These are phyloP conservation scores for Tetragonia tetragonoides DNA, from an alignment of 148 eudicot genomes.

Conservation along the genomic window DNA sequence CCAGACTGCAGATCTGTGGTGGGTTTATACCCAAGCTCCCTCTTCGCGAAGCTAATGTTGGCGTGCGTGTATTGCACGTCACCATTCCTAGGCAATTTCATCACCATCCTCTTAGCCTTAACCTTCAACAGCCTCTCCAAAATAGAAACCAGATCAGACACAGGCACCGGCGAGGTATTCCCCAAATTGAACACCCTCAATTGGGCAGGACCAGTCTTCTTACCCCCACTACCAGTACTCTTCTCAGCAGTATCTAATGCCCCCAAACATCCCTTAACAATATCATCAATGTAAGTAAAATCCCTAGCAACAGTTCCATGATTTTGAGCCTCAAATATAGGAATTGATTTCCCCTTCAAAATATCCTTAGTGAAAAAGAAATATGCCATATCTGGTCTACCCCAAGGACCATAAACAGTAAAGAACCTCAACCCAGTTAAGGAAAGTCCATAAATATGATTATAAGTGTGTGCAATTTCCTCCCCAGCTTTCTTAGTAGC, in stretches of 20 bases:
- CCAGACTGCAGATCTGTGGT: conserved; percentile 70
- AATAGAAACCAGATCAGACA: conserved; percentile 71
- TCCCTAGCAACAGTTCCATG: conserved; percentile 81
- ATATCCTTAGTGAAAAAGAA: conserved; percentile 79
- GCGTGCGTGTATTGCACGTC: conserved; percentile 81
- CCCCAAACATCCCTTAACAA: conserved; percentile 81
- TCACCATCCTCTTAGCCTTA: conserved; percentile 62
- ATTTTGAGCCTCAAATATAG: conserved; percentile 63
- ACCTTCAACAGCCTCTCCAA: conserved; percentile 69
- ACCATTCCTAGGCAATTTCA: conserved; percentile 77
- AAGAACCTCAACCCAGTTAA: conserved; percentile 72
- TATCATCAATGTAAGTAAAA: conserved; percentile 82
- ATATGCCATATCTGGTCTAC: conserved; percentile 88
- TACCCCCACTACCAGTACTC: conserved; percentile 87
- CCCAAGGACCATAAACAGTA: conserved; percentile 90
- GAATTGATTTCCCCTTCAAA: conserved; percentile 59
- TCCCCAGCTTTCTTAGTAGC: conserved; percentile 89
- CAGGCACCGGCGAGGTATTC: conserved; percentile 83
- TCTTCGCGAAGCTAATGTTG: conserved; percentile 64
- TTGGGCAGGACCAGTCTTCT: conserved; percentile 68
- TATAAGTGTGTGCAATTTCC: conserved; percentile 82
- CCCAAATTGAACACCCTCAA: conserved; percentile 79
- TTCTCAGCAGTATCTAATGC: conserved; percentile 82
- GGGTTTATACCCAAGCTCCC: conserved; percentile 77
- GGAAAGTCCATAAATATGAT: conserved; percentile 75